Percentiles rank a stretch among this genome's conserved stretches.
Evolutionary conservation across 257 asterid genomes (phyloP).

Genomic region (Solanum chmielewskii): DNA sequence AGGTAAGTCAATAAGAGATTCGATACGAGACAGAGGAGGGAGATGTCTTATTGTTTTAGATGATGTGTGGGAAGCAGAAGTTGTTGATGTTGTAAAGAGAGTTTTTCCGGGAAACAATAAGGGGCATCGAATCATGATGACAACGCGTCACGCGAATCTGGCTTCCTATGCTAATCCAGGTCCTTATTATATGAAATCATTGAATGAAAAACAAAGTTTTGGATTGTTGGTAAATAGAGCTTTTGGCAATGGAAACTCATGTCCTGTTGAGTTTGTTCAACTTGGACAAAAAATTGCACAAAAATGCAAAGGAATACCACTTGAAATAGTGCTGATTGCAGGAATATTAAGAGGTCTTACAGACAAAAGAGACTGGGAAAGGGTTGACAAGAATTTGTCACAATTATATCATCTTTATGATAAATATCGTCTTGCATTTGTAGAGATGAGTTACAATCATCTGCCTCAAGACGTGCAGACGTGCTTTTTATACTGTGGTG

Average conservation of each 20-base stretch:
- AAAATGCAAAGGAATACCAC: not conserved
- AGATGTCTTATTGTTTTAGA: no score
- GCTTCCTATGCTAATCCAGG: no score
- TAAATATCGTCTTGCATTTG: not conserved
- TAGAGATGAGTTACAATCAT: constrained; percentile 1
- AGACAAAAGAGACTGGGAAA: not conserved
- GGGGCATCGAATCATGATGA: no score
- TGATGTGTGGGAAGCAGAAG: no score
- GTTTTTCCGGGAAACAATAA: no score
- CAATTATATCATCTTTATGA: not conserved
- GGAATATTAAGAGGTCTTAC: constrained; percentile 19
- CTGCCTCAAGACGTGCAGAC: constrained; percentile 1
- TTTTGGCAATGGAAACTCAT: constrained; percentile 5
- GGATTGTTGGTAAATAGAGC: not conserved
- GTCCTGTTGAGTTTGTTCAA: constrained; percentile 3
- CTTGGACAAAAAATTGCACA: constrained; percentile 3
- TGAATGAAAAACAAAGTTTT: no score
- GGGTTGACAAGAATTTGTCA: constrained; percentile 1
- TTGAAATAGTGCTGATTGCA: constrained; percentile 36
- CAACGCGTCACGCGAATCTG: accelerated
- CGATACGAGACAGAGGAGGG: accelerated
- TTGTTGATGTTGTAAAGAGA: no score
- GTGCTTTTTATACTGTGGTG: constrained; percentile 12
- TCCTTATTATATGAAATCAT: accelerated
- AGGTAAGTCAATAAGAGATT: not conserved